These are phyloP conservation scores for Backusella liffmaniae DNA, from an alignment of 192 early-diverging fungal genomes.

Conservation along the genomic window DNA sequence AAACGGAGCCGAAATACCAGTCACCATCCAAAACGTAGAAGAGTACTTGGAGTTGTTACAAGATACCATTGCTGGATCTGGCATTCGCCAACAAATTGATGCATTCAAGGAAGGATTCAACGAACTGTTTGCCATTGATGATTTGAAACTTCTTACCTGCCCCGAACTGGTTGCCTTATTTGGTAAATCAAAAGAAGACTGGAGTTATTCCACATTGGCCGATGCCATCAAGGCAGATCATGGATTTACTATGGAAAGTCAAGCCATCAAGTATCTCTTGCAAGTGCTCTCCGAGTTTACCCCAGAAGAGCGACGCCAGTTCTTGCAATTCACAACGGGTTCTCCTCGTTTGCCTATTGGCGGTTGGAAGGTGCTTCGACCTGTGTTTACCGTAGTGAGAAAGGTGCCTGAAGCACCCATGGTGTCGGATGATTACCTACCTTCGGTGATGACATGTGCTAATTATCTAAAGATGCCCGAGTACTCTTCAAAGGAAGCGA, in stretches of 20 bases:
- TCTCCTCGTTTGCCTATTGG: conserved; percentile 88
- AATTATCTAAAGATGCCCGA: conserved; percentile 94
- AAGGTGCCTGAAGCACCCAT: conserved; percentile 69
- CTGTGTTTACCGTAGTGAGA: conserved; percentile 85
- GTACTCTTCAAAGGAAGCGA: conserved; percentile 64
- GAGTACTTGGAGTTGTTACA: conserved; percentile 70
- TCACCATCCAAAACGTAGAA: conserved; percentile 82
- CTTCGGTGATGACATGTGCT: conserved; percentile 95
- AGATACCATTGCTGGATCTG: conserved; percentile 61
- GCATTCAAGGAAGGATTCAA: conserved; percentile 84
- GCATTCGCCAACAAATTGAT: conserved; percentile 67
- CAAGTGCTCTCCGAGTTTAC: conserved; percentile 69
- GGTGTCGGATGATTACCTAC: conserved; percentile 76
- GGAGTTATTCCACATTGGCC: conserved; percentile 65
- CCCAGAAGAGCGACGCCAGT: conserved; percentile 62
- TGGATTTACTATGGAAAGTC: conserved; percentile 74
- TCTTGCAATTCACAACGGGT: conserved; percentile 88
- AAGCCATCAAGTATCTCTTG: conserved; percentile 62
- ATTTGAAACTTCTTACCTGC: conserved; percentile 67
- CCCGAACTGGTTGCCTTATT: conserved; percentile 72
- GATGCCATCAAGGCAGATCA: conserved; percentile 82
- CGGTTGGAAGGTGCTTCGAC: conserved; percentile 76
- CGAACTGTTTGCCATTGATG: conserved; percentile 69
- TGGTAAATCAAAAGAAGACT: conserved; percentile 73
- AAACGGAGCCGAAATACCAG: conserved; percentile 60